Evolutionary conservation across 805 yeast genomes (phyloP).

Genomic region (Nakazawaea populi): DNA sequence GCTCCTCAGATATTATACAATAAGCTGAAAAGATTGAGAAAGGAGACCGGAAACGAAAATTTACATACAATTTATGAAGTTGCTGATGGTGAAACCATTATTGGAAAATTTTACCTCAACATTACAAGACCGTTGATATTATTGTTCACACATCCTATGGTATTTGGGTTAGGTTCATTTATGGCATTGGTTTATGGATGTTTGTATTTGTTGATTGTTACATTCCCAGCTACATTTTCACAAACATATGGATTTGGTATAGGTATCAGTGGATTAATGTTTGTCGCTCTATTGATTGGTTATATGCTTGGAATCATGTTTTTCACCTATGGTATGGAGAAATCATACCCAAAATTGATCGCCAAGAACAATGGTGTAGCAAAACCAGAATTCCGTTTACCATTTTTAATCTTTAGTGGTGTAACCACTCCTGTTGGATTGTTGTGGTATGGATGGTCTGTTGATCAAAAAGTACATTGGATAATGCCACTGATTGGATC

Average conservation of each 20-base stretch:
- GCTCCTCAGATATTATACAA: constrained; percentile 43
- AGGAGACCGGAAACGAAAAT: constrained; percentile 47
- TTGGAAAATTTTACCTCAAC: constrained; percentile 32
- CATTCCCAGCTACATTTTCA: constrained; percentile 51
- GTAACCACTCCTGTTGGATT: constrained; percentile 53
- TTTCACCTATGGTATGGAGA: constrained; percentile 41
- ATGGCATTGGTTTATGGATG: constrained; percentile 65
- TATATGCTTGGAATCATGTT: constrained; percentile 41
- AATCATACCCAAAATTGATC: constrained; percentile 30
- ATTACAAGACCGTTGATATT: constrained; percentile 50
- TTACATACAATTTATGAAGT: constrained; percentile 58
- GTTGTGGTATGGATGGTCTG: constrained; percentile 71
- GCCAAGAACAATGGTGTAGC: constrained; percentile 43
- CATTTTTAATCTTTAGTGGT: constrained; percentile 43
- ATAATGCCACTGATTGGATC: constrained; percentile 60
- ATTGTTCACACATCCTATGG: constrained; percentile 55
- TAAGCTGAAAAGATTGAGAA: constrained; percentile 42
- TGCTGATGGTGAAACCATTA: constrained; percentile 40
- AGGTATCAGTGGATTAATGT: constrained; percentile 54
- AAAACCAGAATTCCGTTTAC: constrained; percentile 58
- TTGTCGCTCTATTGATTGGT: constrained; percentile 52
- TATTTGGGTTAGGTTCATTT: constrained; percentile 51
- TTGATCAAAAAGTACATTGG: constrained; percentile 50
- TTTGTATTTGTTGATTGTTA: constrained; percentile 55
- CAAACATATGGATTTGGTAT: constrained; percentile 37